Evolutionary conservation across 1,284 basidiomycete species (phyloP).

Genomic region (Pyrrhoderma noxium): DNA sequence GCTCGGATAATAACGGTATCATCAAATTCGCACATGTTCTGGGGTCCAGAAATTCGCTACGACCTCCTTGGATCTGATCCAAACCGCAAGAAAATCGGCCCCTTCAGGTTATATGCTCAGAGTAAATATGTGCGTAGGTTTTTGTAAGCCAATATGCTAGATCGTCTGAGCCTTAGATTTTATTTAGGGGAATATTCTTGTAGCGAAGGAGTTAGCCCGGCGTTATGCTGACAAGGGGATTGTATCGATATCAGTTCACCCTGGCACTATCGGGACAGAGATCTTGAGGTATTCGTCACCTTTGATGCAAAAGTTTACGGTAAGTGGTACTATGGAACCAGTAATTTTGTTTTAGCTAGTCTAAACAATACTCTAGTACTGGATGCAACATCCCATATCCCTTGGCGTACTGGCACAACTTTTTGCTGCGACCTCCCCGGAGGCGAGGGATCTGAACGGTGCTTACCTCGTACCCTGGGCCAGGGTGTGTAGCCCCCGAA

Average conservation of each 20-base stretch:
- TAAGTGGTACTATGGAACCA: conserved; percentile 8
- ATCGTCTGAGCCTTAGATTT: background rate
- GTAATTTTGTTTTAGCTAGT: conserved; percentile 2
- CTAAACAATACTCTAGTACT: background rate
- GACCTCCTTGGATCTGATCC: conserved; percentile 12
- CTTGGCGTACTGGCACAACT: conserved; percentile 37
- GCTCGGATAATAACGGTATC: conserved; percentile 31
- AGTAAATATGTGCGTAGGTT: conserved; percentile 38
- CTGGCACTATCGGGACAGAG: conserved; percentile 38
- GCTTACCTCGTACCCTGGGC: conserved; percentile 45
- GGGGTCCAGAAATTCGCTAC: conserved; percentile 24
- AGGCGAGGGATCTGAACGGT: conserved; percentile 32
- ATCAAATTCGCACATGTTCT: conserved; percentile 24
- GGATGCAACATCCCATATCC: conserved; percentile 4
- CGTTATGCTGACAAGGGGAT: conserved; percentile 45
- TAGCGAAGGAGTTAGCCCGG: conserved; percentile 41
- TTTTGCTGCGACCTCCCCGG: conserved; percentile 40
- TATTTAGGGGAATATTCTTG: conserved; percentile 40
- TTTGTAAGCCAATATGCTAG: background rate
- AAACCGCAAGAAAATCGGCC: conserved; percentile 22
- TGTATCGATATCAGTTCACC: conserved; percentile 30
- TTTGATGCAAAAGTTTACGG: conserved; percentile 11
- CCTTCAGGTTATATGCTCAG: conserved; percentile 36
- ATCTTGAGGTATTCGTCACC: conserved; percentile 32
- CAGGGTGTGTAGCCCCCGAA: conserved; percentile 25